Base-by-base conservation (phyloP, 1,284 basidiomycete species). In the Mycosarcoma maydis region DNA sequence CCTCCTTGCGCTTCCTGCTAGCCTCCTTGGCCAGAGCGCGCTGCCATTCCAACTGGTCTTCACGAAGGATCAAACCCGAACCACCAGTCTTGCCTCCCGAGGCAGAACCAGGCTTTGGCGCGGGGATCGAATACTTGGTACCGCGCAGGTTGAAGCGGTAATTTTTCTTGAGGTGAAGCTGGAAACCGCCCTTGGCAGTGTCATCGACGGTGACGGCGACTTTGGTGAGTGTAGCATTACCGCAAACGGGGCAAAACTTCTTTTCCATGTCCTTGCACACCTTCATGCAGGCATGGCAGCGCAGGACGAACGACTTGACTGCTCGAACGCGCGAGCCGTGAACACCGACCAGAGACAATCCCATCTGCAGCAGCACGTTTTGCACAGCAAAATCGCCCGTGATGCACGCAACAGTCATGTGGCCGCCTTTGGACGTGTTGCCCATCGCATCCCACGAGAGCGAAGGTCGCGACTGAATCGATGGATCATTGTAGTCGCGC, bases 301-400 rank as follows among this genome's bases (percentile, higher is more conserved):
- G 85, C 68, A 98, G 84, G 1, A 98, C 92, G 92, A 93, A 98
- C 65, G 89, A 97, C 84, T 95, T 94, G 27, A 98, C 90, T 72
- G 89, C 90, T 70, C 90, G 87, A 64, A 99, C 95, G 73, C 89
- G 87, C 84, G 90, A 92, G 8, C 96, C 96, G 72, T 94, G 92
- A 17, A 91, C 87, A 14, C 93, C 90, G n/a, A 98, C 89, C 24
- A 98, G 85, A 65, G 89, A 90, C 52, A 99, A 84, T 0, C 92
- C 91, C 91, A 98, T 96, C 81, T 97, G 94, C 49, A 99, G 84
- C 58, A 97, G 83, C 13, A 98, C 93, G 80, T 99, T 99, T 84
- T 99, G 96, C 88, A 99, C 96, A 14, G 96, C 96, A 83, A 94
- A 98, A 87, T 99, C 96, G 33, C 92, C 92, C 2, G 96, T 98